These are phyloP conservation scores for Aotearoamyces nothofagi DNA, from an alignment of 2,329 filamentous ascomycete genomes.

Conservation along the genomic window DNA sequence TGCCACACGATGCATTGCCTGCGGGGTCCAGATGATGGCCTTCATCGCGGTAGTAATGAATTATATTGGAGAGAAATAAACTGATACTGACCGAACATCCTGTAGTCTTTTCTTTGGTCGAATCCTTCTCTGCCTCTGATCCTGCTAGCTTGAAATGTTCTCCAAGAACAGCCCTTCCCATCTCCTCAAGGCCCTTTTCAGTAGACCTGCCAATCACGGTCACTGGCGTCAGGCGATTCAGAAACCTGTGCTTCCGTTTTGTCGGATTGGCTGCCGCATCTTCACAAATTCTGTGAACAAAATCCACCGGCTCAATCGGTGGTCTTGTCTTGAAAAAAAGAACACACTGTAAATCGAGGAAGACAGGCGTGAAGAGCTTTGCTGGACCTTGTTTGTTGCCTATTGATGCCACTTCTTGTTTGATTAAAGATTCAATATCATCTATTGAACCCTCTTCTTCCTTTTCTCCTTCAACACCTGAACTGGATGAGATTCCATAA, in stretches of 20 bases:
- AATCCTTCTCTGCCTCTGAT: slow-evolving; percentile 8
- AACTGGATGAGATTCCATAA: slow-evolving; percentile 27
- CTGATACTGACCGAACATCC: slow-evolving; percentile 13
- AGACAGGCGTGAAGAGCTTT: slow-evolving; percentile 35
- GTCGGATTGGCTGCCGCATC: slow-evolving; percentile 30
- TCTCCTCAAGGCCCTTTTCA: slow-evolving; percentile 48
- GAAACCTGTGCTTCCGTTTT: slow-evolving; percentile 35
- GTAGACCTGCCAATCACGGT: slow-evolving; percentile 46
- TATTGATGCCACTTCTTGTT: slow-evolving; percentile 53
- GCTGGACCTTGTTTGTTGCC: slow-evolving; percentile 25
- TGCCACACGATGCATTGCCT: too few relatives aligned
- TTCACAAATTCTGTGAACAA: slow-evolving; percentile 38
- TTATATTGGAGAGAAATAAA: too few relatives aligned
- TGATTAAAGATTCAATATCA: slow-evolving; percentile 63
- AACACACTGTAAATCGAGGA: slow-evolving; percentile 43
- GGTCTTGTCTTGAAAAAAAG: slow-evolving; percentile 42
- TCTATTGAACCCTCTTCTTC: slow-evolving; percentile 16
- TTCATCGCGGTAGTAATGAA: too few relatives aligned
- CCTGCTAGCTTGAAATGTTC: slow-evolving; percentile 37
- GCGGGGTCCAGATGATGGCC: too few relatives aligned
- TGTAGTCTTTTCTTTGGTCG: not conserved
- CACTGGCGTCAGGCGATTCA: slow-evolving; percentile 45
- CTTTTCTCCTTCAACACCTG: slow-evolving; percentile 27
- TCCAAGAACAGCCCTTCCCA: slow-evolving; percentile 46
- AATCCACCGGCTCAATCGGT: slow-evolving; percentile 38